These are phyloP conservation scores for Haematococcus sp. DNA, from an alignment of 139 green algal genomes.

Conservation along the genomic window DNA sequence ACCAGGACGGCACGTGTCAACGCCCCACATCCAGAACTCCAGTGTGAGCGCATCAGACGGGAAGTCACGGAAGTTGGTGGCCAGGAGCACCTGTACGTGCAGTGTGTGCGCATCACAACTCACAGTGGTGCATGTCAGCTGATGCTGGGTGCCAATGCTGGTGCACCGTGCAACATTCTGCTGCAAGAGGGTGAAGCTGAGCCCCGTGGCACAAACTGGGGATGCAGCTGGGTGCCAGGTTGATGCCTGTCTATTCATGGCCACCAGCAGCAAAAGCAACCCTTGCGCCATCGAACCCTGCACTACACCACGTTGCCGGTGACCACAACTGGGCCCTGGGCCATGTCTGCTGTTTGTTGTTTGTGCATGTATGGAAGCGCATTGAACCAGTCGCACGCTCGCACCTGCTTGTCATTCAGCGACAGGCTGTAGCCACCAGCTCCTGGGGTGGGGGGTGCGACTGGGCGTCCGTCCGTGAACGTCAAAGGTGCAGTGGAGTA, in stretches of 20 bases:
- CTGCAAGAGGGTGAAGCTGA: too few relatives aligned
- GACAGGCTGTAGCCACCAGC: conserved; percentile 65
- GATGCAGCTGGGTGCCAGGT: not conserved
- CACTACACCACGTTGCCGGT: not conserved
- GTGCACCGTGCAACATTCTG: too few relatives aligned
- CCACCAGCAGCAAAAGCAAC: too few relatives aligned
- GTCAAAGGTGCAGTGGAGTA: conserved; percentile 71
- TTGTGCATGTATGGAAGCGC: too few relatives aligned
- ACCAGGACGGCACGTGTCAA: conserved; percentile 58
- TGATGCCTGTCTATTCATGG: too few relatives aligned
- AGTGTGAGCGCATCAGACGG: conserved; percentile 71
- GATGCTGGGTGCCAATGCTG: too few relatives aligned
- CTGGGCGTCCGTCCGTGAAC: conserved; percentile 41
- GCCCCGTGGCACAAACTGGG: not conserved
- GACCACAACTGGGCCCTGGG: too few relatives aligned
- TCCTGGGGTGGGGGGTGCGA: conserved; percentile 50
- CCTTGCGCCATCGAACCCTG: too few relatives aligned
- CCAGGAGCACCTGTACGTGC: conserved; percentile 66
- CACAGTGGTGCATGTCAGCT: too few relatives aligned
- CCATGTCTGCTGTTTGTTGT: too few relatives aligned
- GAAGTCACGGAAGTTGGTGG: conserved; percentile 72
- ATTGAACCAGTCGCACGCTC: too few relatives aligned
- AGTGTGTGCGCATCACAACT: not conserved
- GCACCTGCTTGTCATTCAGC: conserved; percentile 70
- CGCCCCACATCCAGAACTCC: conserved; percentile 87